Evolutionary conservation across 768 basidiomycete genomes (phyloP).

Genomic region (Kwoniella botswanensis): DNA sequence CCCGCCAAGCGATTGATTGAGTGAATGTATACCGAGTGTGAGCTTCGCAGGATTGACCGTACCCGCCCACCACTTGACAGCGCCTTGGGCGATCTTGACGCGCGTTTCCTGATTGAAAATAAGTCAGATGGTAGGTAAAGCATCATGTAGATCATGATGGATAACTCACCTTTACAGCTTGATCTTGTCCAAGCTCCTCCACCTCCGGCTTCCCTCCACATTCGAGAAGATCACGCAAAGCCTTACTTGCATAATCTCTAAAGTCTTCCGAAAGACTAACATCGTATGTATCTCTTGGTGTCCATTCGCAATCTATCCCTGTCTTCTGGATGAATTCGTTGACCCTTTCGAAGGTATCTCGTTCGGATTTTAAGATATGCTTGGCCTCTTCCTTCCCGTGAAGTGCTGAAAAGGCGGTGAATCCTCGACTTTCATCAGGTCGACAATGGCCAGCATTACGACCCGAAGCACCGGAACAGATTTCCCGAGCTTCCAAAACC

Average conservation of each 20-base stretch:
- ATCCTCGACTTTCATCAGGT: constrained; percentile 32
- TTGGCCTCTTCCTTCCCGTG: constrained; percentile 44
- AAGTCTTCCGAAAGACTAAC: constrained; percentile 47
- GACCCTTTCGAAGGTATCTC: constrained; percentile 63
- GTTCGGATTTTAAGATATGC: constrained; percentile 39
- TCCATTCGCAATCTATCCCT: constrained; percentile 51
- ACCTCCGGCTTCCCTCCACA: constrained; percentile 29
- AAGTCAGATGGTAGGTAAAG: background rate
- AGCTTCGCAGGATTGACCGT: constrained; percentile 47
- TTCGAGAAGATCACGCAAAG: constrained; percentile 27
- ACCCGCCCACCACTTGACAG: constrained; percentile 37
- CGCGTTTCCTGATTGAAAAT: constrained; percentile 18
- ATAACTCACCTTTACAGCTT: constrained; percentile 17
- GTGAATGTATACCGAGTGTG: constrained; percentile 29
- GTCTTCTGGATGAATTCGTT: constrained; percentile 60
- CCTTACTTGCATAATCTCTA: constrained; percentile 35
- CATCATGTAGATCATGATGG: background rate
- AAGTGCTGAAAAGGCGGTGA: constrained; percentile 60
- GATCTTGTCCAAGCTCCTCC: constrained; percentile 23
- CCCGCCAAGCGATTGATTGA: constrained; percentile 28
- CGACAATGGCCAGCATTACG: constrained; percentile 59
- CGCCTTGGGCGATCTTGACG: constrained; percentile 22
- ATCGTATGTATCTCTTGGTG: constrained; percentile 46
- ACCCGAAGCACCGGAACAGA: constrained; percentile 67
- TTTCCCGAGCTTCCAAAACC: constrained; percentile 79